Percentiles rank a stretch among this genome's conserved stretches.
phyloP scores from a whole-genome alignment of 148 eudicot genomes.

The Diospyros kaki region DNA sequence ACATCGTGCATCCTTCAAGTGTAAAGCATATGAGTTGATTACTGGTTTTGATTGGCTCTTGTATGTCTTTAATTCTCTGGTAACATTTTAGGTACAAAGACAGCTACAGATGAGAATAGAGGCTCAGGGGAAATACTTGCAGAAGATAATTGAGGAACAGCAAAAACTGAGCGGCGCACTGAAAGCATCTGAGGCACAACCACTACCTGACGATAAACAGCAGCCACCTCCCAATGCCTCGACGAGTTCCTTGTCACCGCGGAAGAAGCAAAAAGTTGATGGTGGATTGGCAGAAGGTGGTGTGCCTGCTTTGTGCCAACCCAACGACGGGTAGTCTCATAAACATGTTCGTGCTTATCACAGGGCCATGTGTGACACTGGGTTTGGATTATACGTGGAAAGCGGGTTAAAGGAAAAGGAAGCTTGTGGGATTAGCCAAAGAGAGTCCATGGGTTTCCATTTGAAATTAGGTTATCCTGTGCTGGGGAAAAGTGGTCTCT shows the following conservation, averaged over 20 bases:
- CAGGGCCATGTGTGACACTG: conserved; percentile 20
- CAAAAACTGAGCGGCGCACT: conserved; percentile 48
- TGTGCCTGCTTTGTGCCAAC: conserved; percentile 9
- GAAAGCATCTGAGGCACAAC: conserved; percentile 33
- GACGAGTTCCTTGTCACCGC: conserved; percentile 28
- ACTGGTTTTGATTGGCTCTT: too few relatives aligned
- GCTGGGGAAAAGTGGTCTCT: neutral
- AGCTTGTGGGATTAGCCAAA: neutral
- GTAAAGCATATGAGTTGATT: too few relatives aligned
- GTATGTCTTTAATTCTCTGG: neutral
- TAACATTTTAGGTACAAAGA: conserved; percentile 60
- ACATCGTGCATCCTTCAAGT: too few relatives aligned
- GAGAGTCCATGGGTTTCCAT: conserved; percentile 4
- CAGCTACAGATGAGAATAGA: conserved; percentile 88
- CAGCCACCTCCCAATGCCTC: conserved; percentile 32
- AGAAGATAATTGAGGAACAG: conserved; percentile 89
- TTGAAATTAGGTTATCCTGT: neutral
- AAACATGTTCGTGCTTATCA: conserved; percentile 27
- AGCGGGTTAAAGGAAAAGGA: conserved; percentile 27
- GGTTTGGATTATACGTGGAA: conserved; percentile 30
- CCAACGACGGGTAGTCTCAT: conserved; percentile 18
- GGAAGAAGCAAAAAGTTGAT: conserved; percentile 50
- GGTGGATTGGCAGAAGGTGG: conserved; percentile 16
- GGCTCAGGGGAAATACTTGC: conserved; percentile 84
- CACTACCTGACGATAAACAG: conserved; percentile 21